Evolutionary conservation across 2,329 filamentous ascomycete genomes (phyloP), one percentile per base, ranked within the genome.

Genomic region (Diaporthe amygdali): DNA sequence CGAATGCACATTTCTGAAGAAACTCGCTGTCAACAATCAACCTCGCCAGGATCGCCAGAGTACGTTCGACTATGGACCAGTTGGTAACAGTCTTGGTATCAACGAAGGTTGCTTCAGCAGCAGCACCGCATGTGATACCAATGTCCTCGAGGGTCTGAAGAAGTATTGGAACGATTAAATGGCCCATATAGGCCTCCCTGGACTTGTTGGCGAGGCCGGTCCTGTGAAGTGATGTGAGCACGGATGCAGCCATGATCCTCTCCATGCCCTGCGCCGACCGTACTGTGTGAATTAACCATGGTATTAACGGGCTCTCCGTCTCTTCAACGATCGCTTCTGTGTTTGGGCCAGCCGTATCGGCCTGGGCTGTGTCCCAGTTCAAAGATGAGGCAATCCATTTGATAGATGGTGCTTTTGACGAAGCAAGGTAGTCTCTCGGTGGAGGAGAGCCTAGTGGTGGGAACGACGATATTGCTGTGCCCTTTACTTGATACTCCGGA

Each of bases 1-100:
- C 94, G 52, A 92, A 92, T 0, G 95, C 94, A 46, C 94, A 91
- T 76, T 92, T 93, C 81, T 98, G 96, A 67, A 98, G 86, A 71
- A 89, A 87, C 72, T 93, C 90, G 78, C 92, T 94, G 77, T 96
- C 94, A 32, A 91, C 90, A 22, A 97, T 90, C 47, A 98, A 85
- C 55, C 91, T 90, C 20, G 94, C 94, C 68, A 98, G 85, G 14
- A 97, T 88, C 1, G 90, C 87, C 9, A 95, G 94, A 2, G 93
- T 91, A 73, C 90, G 89, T 79, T 96, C 93, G 69, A 91, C 85
- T 15, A 94, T 85, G 10, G 83, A 80, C 76, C 88, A 85, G 27
- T 84, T 83, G 15, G 82, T 76, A 15, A 84, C 81, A 37, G 78
- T 81, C 37, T 80, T 76, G 17, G 81, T 76, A 41, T 83, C 82